phyloP scores from a whole-genome alignment of 2,329 filamentous ascomycete species.

The Didymella exigua region DNA sequence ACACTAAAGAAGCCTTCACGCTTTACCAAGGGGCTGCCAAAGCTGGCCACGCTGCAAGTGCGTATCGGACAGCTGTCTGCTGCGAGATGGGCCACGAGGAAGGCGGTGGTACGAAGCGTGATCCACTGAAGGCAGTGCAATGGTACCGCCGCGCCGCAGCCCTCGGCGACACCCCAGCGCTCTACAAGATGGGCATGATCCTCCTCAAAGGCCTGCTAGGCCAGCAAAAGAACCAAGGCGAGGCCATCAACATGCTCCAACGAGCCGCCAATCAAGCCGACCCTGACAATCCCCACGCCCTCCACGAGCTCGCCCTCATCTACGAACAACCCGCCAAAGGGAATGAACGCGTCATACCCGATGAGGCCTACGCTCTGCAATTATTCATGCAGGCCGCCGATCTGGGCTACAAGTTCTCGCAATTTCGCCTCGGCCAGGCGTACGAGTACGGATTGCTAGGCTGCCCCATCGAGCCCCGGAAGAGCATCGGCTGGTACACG shows the following conservation, averaged over 20 bases:
- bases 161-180: slow-evolving; percentile 87
- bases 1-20: slow-evolving; percentile 90
- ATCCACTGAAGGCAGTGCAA: slow-evolving; percentile 92
- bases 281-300: slow-evolving; percentile 86
- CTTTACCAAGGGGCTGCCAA: slow-evolving; percentile 95
- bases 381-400: slow-evolving; percentile 86
- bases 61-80: slow-evolving; percentile 94
- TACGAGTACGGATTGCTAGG: slow-evolving; percentile 90
- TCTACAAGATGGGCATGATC: slow-evolving; percentile 99
- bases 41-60: slow-evolving; percentile 80
- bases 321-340: slow-evolving; percentile 68
- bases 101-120: slow-evolving; percentile 87
- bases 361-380: slow-evolving; percentile 79
- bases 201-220: slow-evolving; percentile 91
- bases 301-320: slow-evolving; percentile 79
- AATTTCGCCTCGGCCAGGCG: slow-evolving; percentile 84
- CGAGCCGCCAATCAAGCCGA: slow-evolving; percentile 88
- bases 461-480: slow-evolving; percentile 78
- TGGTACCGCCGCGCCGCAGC: slow-evolving; percentile 96
- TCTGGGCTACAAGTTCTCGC: slow-evolving; percentile 92
- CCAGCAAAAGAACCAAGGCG: slow-evolving; percentile 78
- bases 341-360: slow-evolving; percentile 69
- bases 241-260: slow-evolving; percentile 91
- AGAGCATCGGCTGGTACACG: slow-evolving; percentile 93
- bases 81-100: slow-evolving; percentile 96